Conservation (phyloP, 2,329 filamentous ascomycete species). For the Stagonosporopsis chrysanthemi region DNA sequence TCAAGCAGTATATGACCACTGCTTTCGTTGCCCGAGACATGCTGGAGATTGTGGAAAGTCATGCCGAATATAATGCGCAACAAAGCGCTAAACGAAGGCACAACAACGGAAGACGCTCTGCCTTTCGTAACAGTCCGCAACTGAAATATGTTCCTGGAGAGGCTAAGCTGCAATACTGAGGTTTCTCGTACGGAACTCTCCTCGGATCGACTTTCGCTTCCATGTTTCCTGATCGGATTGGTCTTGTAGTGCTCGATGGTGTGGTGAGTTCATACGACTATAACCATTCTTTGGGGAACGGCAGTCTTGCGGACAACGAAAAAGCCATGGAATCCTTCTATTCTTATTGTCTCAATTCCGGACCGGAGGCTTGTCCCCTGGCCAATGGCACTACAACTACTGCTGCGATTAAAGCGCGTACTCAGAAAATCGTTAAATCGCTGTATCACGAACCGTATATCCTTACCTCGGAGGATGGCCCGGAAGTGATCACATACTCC, state of each 20-base stretch:
- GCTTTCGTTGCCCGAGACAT: slow-evolving; percentile 59
- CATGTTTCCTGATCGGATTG: slow-evolving; percentile 50
- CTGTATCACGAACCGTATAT: slow-evolving; percentile 53
- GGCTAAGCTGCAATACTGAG: slow-evolving; percentile 53
- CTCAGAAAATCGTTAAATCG: slow-evolving; percentile 43
- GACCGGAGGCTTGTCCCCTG: slow-evolving; percentile 50
- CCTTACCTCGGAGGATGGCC: slow-evolving; percentile 37
- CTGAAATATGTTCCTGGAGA: slow-evolving; percentile 14
- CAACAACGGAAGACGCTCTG: neutral
- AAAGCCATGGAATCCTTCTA: slow-evolving; percentile 55
- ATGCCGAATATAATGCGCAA: slow-evolving; percentile 47
- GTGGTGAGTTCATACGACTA: slow-evolving; percentile 52
- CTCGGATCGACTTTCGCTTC: slow-evolving; percentile 49
- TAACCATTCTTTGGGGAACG: slow-evolving; percentile 48
- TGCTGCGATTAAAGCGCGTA: slow-evolving; percentile 45
- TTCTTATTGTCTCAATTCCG: slow-evolving; percentile 53
- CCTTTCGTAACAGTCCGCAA: slow-evolving; percentile 5
- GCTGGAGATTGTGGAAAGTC: slow-evolving; percentile 56
- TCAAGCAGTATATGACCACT: slow-evolving; percentile 56
- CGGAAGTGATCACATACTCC: slow-evolving; percentile 51
- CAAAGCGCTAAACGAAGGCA: slow-evolving; percentile 9
- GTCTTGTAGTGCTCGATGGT: slow-evolving; percentile 53
- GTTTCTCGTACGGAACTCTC: slow-evolving; percentile 59
- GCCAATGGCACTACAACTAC: slow-evolving; percentile 43
- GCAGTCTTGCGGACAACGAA: slow-evolving; percentile 55